Base-by-base conservation (phyloP, 2,329 filamentous ascomycete species). In the Alternaria panax region DNA sequence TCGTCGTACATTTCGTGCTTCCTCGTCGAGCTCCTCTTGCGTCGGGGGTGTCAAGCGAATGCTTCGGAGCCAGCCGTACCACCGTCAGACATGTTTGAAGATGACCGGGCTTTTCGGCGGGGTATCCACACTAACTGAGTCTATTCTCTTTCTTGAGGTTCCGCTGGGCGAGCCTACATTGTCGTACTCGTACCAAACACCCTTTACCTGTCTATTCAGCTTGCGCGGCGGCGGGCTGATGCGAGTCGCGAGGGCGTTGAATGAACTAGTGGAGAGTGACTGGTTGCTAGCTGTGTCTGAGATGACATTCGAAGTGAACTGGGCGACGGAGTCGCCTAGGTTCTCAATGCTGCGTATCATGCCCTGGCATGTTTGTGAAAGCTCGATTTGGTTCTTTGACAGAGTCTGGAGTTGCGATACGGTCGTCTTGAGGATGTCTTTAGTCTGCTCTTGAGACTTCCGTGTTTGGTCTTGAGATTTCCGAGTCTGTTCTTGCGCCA, bases 131-230 rank as follows among this genome's bases (percentile, higher is more conserved):
- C 66, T 68, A 18, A 65, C 50, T 36, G 66, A 66, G 4, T 56
- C 57, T 0, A 68, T 64, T n/a, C 61, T 60, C 51, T 61, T 65
- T 42, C 62, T 52, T 25, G 64, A 63, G 6, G 64, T 65, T 6
- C 54, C 48, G 12, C 38, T 55, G 7, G 62, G 48, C 12, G 47
- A 59, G 4, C 62, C 25, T 8, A 53, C 45, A n/a, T 47, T 62
- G 58, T 77, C 75, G 41, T 77, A 77, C 54, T 77, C 75, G 48
- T 77, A 77, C 75, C 75, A 77, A 4, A 77, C 73, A 28, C 75
- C 73, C 52, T 74, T 72, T 46, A 77, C 68, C n/a, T 66, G 64
- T 6, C 68, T 57, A 50, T 77, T 77, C 14, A 77, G 52, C 52
- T 77, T 77, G 8, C 75, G 50, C 3, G 75, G 74, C 8, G 68